These are phyloP conservation scores for Isatis tinctoria DNA, from an alignment of 345 rosid species.

Conservation along the genomic window DNA sequence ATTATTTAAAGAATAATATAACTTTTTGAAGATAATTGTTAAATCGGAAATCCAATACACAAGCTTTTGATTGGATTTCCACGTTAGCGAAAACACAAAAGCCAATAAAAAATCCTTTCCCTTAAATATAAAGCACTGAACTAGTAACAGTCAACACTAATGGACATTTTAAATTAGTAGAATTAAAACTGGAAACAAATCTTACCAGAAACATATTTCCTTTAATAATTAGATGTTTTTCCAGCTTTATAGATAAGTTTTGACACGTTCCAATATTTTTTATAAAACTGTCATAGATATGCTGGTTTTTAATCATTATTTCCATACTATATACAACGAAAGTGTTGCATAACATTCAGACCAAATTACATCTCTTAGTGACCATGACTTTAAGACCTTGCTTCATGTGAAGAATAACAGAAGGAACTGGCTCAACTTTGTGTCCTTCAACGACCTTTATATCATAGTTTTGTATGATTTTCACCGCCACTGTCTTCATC, in stretches of 20 bases:
- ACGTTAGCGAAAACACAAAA: background rate
- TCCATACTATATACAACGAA: background rate
- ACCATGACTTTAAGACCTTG: slow-evolving; percentile 18
- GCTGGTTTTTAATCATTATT: background rate
- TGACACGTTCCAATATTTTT: background rate
- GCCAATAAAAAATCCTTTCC: background rate
- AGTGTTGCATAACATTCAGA: background rate
- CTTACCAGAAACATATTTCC: background rate
- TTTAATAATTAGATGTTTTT: background rate
- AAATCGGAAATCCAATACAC: background rate
- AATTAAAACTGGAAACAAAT: background rate
- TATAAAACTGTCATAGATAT: background rate
- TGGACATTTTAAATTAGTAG: background rate
- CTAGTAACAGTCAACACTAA: background rate
- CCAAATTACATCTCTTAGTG: background rate
- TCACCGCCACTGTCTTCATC: slow-evolving; percentile 28
- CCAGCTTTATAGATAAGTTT: background rate
- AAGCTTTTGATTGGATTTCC: background rate
- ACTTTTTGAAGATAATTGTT: background rate
- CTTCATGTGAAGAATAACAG: slow-evolving; percentile 29
- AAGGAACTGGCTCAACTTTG: slow-evolving; percentile 12
- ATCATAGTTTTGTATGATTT: slow-evolving; percentile 18
- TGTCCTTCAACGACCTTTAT: slow-evolving; percentile 29
- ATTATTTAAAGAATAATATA: background rate
- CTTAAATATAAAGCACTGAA: background rate